Evolutionary conservation across 225 moss, liverwort and hornwort species (phyloP).

Genomic region (Bryum argenteum): DNA sequence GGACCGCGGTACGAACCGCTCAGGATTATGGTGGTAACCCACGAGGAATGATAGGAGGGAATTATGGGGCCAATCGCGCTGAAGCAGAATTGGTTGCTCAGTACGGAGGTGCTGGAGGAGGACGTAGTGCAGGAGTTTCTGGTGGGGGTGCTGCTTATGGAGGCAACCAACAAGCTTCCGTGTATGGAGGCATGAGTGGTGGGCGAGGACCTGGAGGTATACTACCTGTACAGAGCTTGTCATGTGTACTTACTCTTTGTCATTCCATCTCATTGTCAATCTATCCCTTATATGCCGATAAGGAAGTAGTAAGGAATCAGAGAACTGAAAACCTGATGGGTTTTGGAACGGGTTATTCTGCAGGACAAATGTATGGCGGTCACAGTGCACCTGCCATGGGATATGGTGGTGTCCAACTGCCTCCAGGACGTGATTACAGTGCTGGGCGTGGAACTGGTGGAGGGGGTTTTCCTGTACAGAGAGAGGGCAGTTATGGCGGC

Average conservation of each 20-base stretch:
- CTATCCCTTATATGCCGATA: slow-evolving; percentile 12
- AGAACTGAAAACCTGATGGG: neutral
- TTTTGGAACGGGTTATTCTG: slow-evolving; percentile 27
- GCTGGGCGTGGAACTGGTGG: slow-evolving; percentile 90
- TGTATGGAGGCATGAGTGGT: slow-evolving; percentile 84
- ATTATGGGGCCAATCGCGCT: slow-evolving; percentile 77
- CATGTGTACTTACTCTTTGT: slow-evolving; percentile 8
- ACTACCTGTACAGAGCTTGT: slow-evolving; percentile 23
- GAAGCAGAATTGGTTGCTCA: slow-evolving; percentile 95
- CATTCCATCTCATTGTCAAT: neutral
- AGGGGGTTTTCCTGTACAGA: slow-evolving; percentile 79
- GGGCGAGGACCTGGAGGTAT: slow-evolving; percentile 77
- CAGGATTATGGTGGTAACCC: slow-evolving; percentile 86
- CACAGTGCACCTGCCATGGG: slow-evolving; percentile 82
- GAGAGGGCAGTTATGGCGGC: slow-evolving; percentile 61
- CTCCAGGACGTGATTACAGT: slow-evolving; percentile 95
- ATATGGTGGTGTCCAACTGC: slow-evolving; percentile 92
- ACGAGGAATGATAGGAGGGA: slow-evolving; percentile 72
- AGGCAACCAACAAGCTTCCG: slow-evolving; percentile 77
- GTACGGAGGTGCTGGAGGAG: slow-evolving; percentile 86
- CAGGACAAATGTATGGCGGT: slow-evolving; percentile 78
- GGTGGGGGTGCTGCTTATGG: slow-evolving; percentile 67
- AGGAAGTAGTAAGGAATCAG: neutral
- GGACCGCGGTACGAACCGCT: slow-evolving; percentile 58
- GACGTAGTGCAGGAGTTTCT: slow-evolving; percentile 62